Conservation (phyloP, 2,329 filamentous ascomycete genomes). For the Penicillium sp. region DNA sequence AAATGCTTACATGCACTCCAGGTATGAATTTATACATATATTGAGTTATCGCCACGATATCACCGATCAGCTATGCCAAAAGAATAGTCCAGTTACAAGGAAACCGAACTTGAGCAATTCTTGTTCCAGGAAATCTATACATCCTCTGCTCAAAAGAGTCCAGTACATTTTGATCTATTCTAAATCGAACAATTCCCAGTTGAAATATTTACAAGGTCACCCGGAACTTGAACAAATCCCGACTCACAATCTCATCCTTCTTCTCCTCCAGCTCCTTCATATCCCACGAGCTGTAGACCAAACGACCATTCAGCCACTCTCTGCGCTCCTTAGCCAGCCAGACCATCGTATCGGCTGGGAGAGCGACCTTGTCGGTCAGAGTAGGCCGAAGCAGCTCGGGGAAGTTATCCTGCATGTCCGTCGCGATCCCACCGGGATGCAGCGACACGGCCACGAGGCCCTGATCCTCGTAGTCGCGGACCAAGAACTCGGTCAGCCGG, state of each 20-base stretch:
- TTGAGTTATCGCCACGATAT: too few relatives aligned
- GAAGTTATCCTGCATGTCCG: slow-evolving; percentile 37
- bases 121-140: too few relatives aligned
- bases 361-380: slow-evolving; percentile 39
- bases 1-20: too few relatives aligned
- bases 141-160: too few relatives aligned
- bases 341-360: slow-evolving; percentile 46
- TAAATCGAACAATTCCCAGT: too few relatives aligned
- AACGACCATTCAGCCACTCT: slow-evolving; percentile 49
- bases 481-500: slow-evolving; percentile 51
- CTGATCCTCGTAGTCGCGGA: slow-evolving; percentile 46
- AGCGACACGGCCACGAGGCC: slow-evolving; percentile 44
- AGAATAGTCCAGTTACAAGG: too few relatives aligned
- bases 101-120: too few relatives aligned
- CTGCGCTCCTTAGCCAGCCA: slow-evolving; percentile 44
- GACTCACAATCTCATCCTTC: slow-evolving; percentile 43
- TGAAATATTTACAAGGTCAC: slow-evolving; percentile 3
- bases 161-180: too few relatives aligned
- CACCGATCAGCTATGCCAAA: too few relatives aligned
- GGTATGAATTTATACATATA: too few relatives aligned
- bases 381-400: slow-evolving; percentile 26
- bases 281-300: slow-evolving; percentile 49
- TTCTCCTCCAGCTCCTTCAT: slow-evolving; percentile 45
- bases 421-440: slow-evolving; percentile 43
- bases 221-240: slow-evolving; percentile 15